Base-by-base conservation (phyloP, 495 filamentous ascomycete species). In the Saxophila tyrrhenica region DNA sequence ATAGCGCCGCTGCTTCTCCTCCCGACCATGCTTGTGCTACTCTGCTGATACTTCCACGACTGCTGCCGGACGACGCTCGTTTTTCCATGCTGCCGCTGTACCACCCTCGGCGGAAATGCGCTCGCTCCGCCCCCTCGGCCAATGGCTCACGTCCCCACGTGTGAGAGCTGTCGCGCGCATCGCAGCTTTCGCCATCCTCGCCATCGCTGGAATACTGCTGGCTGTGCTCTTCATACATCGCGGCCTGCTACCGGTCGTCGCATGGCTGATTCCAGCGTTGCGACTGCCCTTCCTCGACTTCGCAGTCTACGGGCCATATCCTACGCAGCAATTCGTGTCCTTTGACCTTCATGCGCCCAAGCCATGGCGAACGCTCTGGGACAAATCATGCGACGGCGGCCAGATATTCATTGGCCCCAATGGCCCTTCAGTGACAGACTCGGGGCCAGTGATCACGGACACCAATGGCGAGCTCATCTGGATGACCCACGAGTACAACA, bases 361-460 rank as follows among this genome's bases (percentile, higher is more conserved):
- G 15, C 22, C 21, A 29, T 57, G 19, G 24, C 3, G 38, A 3
- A 19, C 52, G 17, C 29, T 15, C 9, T 57, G 58, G 58, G 54
- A 61, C 23, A 49, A 54, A 1, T 29, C 25, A 9, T 61, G 58
- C 32, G 58, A 50, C n/a, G 21, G 29, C 25, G 58, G 58, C 42
- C n/a, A 52, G 39, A 38, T 60, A 2, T 46, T 60, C 21, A 11
- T 60, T 21, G 53, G 44, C 25, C 58, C 58, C 11, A 25, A 39
- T 46, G 58, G 54, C 11, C 25, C 48, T 5, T 41, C 58, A 11
- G 42, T 48, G 3, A 25, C 19, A 11, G 41, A 61, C 22, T 21
- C 20, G 3, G 58, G 58, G 7, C 60, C 60, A 2, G 41, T 56
- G 56, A 59, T 57, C 35, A 16, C 35, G 39, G 42, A 57, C 25